Base-by-base conservation (phyloP, 2,329 filamentous ascomycete species). In the Huntiella abstrusa region DNA sequence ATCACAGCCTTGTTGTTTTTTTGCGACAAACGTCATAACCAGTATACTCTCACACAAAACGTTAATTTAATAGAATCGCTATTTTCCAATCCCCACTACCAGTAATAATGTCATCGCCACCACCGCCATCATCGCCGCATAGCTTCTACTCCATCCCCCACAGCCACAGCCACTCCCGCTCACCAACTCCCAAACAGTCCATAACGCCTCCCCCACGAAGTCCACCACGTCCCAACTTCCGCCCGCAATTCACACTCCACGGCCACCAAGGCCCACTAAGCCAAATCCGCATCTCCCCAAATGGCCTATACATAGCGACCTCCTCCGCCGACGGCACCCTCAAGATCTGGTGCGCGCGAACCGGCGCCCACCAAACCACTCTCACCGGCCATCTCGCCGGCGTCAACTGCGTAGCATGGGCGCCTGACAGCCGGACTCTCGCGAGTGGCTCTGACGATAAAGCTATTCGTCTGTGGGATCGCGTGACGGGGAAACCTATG, bases 371-470 rank as follows among this genome's bases (percentile, higher is more conserved):
- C 51, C 75, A 88, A 58, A 83, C 94, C 56, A 94, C 85, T 0
- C 75, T 98, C 17, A 83, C 94, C 56, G 91, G 87, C 5, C 91
- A 98, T 63, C 73, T 95, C 58, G 87, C 88, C 0, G 91, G 91
- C 51, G 77, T 98, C 13, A 93, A 83, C 32, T 88, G 86, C 35
- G 71, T 98, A 41, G 80, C 87, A n/a, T 98, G 91, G 91, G 80
- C 80, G 50, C 87, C 88, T 0, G 86, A 96, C 60, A 85, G 81
- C 51, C 78, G 78, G 54, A 84, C 83, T 2, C 71, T 98, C 41
- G 91, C 88, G 3, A 88, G 84, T 7, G 91, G 88, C 17, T 88
- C 83, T 4, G 91, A 98, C 62, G 91, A 98, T 69, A 98, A 98
- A 64, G 77, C 82, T 1, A 96, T 98, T 52, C 76, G 91, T 2